phyloP scores from a whole-genome alignment of 129 eudicot genomes.

The Chrysanthemum makinoi region DNA sequence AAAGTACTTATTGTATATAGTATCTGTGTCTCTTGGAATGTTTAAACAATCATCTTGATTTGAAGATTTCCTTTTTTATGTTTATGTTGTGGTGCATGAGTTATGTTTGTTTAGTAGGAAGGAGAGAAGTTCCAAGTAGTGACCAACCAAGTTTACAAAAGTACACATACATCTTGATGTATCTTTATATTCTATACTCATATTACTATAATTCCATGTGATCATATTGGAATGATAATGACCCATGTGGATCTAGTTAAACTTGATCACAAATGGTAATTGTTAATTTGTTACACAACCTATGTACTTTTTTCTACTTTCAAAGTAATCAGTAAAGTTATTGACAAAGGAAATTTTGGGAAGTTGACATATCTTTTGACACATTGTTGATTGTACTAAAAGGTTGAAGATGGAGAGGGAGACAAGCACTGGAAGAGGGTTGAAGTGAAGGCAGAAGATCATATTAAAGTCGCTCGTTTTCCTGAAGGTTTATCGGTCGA shows the following conservation, averaged over 20 bases:
- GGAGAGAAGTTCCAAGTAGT: constrained; percentile 8
- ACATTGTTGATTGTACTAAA: not conserved
- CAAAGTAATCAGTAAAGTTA: not conserved
- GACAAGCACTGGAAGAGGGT: constrained; percentile 62
- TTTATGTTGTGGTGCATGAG: not conserved
- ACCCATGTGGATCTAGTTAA: not conserved
- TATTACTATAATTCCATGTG: constrained; percentile 5
- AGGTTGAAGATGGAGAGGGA: constrained; percentile 45
- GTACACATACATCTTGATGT: not conserved
- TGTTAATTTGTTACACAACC: too few species aligned
- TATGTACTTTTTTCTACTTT: not conserved
- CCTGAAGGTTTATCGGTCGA: constrained; percentile 39
- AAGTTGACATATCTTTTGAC: not conserved
- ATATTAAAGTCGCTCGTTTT: constrained; percentile 39
- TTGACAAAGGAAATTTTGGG: not conserved
- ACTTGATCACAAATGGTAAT: not conserved
- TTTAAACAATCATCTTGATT: not conserved
- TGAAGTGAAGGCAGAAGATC: constrained; percentile 51
- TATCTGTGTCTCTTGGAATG: too few species aligned
- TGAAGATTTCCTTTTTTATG: not conserved
- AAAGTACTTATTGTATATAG: too few species aligned
- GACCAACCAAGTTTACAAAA: not conserved
- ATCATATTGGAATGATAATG: not conserved
- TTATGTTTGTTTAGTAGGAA: not conserved
- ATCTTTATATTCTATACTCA: not conserved